A percentile compares a stretch with the other conserved stretches of the same genome.
Conservation (phyloP, 2,329 filamentous ascomycete species). For the Nemania serpens region DNA sequence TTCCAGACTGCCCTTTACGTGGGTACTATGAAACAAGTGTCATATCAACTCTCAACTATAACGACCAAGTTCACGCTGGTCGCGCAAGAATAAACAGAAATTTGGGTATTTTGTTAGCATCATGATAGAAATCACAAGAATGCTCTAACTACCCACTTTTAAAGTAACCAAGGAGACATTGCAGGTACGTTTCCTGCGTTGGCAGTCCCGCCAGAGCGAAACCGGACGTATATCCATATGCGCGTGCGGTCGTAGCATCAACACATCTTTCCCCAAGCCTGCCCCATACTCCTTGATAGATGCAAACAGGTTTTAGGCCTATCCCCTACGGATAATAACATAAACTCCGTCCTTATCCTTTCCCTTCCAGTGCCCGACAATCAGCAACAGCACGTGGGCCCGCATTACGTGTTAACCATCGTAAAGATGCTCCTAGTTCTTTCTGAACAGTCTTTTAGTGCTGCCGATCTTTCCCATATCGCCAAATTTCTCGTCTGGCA, state of each 20-base stretch:
- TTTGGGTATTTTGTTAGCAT: conserved; percentile 21
- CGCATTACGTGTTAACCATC: conserved; percentile 12
- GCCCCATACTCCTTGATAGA: conserved; percentile 3
- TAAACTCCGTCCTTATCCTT: conserved; percentile 21
- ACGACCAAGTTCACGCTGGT: neutral
- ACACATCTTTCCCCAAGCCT: conserved; percentile 12
- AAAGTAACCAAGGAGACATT: conserved; percentile 15
- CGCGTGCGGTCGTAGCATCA: conserved; percentile 25
- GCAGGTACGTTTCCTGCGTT: conserved; percentile 20
- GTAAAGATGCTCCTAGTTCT: conserved; percentile 43
- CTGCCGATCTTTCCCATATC: conserved; percentile 73
- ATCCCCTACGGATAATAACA: conserved; percentile 1
- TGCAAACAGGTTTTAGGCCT: neutral
- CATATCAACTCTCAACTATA: neutral
- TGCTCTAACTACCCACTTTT: conserved; percentile 8
- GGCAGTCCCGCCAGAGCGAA: conserved; percentile 4
- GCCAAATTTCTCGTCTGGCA: conserved; percentile 57
- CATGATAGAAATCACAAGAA: conserved; percentile 13
- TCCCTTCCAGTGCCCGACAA: conserved; percentile 18
- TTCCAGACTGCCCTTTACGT: neutral
- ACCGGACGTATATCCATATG: conserved; percentile 29
- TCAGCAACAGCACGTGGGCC: conserved; percentile 1
- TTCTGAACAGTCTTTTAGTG: conserved; percentile 73
- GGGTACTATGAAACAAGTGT: neutral
- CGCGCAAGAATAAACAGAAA: conserved; percentile 11